These are phyloP conservation scores for Neurospora intermedia DNA, from an alignment of 495 filamentous ascomycete genomes.

Conservation along the genomic window DNA sequence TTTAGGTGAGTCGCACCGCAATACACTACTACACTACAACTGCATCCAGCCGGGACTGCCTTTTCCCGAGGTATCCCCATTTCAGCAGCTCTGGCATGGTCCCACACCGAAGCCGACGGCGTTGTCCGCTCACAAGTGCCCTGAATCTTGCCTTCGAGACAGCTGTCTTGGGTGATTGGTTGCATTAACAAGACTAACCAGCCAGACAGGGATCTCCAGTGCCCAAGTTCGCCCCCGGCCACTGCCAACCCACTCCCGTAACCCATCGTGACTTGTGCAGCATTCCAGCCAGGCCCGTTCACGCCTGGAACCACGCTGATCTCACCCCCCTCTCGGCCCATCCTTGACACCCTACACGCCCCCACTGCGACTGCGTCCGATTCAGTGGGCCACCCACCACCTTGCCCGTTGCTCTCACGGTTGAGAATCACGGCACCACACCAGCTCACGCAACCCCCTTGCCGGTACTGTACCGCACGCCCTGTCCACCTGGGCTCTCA, in stretches of 20 bases:
- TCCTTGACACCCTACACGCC: background rate
- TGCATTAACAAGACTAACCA: conserved; percentile 1
- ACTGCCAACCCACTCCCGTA: conserved; percentile 7
- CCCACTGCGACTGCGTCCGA: conserved; percentile 19
- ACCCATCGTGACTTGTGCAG: conserved; percentile 3
- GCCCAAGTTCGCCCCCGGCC: background rate
- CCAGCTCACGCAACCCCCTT: background rate
- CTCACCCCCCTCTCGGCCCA: conserved; percentile 3
- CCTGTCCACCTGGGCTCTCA: conserved; percentile 5
- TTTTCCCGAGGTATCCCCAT: conserved; percentile 8
- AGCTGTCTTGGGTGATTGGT: conserved; percentile 10
- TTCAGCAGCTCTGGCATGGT: background rate
- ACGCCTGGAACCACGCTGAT: conserved; percentile 20
- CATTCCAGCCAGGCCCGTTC: conserved; percentile 16
- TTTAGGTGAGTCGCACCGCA: background rate
- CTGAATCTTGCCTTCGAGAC: conserved; percentile 2
- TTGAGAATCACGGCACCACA: background rate
- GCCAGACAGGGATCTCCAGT: background rate
- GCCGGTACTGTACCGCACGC: background rate
- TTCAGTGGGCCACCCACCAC: conserved; percentile 13
- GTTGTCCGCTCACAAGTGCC: conserved; percentile 11
- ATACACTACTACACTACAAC: background rate
- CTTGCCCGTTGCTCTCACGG: conserved; percentile 2
- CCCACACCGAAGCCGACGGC: conserved; percentile 7
- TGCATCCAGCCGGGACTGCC: background rate